These are phyloP conservation scores for Capsella bursapastoris DNA, from an alignment of 345 rosid genomes.

Conservation along the genomic window DNA sequence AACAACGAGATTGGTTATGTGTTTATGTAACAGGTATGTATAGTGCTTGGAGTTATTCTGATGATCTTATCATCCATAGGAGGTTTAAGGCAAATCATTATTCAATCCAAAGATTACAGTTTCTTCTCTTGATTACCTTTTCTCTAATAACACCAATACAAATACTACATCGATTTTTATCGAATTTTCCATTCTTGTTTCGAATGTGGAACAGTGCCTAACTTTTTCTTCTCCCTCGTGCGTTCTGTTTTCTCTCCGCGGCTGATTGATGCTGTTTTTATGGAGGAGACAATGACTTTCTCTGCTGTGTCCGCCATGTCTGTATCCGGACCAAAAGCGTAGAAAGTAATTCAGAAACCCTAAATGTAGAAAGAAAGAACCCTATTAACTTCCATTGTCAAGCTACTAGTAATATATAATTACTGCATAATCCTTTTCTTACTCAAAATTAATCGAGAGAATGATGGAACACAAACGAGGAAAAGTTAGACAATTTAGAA, in stretches of 20 bases:
- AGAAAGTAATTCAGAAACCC: too few species aligned
- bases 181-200: neutral
- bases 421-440: neutral
- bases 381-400: too few species aligned
- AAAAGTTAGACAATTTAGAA: neutral
- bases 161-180: neutral
- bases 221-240: too few species aligned
- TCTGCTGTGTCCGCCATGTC: too few species aligned
- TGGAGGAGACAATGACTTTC: too few species aligned
- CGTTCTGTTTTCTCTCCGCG: too few species aligned
- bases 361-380: too few species aligned
- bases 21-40: conserved; percentile 65
- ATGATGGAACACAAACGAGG: neutral
- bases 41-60: conserved; percentile 58
- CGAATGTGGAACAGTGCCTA: neutral
- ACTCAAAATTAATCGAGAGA: neutral
- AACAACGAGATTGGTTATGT: conserved; percentile 1
- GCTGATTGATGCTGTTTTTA: too few species aligned
- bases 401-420: too few species aligned
- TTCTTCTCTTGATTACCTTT: conserved; percentile 53
- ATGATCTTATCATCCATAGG: conserved; percentile 86
- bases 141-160: neutral
- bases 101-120: conserved; percentile 56
- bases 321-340: too few species aligned
- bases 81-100: conserved; percentile 70